Evolutionary conservation across 2,329 filamentous ascomycete species (phyloP), one percentile per base, ranked within the genome.

Genomic region (Colletotrichum orbiculare): DNA sequence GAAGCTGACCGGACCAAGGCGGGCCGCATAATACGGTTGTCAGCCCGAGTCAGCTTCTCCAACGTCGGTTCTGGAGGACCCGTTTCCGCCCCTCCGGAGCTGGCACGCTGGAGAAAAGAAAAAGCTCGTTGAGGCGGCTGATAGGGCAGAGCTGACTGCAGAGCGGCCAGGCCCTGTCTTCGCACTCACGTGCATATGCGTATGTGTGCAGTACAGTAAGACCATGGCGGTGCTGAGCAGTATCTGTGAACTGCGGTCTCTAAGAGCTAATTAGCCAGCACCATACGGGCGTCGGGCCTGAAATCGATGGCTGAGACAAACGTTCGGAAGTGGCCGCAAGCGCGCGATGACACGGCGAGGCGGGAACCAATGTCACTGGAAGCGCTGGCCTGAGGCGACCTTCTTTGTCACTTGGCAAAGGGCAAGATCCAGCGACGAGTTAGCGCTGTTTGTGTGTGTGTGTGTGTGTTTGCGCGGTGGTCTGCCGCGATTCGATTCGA

Each of bases 281-380:
- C 17, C 17, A 17, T 17, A 17, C 17, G 17, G 17, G 2, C 17
- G 46, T 13, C 48, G 52, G 53, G 52, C 58, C 58, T 62, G 45
- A 61, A 15, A 37, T 46, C 55, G 45, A 43, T 55, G 57, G 58
- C 46, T 62, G 50, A 52, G 37, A 58, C 33, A 38, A 50, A 39
- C 15, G 9, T 42, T 34, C 52, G 52, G 62, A 61, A 56, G 49
- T 61, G 52, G 62, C 62, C 52, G 62, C 39, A 62, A 56, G 46
- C 55, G 58, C 58, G 35, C 38, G 43, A 38, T 8, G 13, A 45
- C 17, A 11, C 39, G 37, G 25, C 10, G 45, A 42, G 46, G 38
- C 39, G 4, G 11, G 25, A 25, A 25, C 25, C 25, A 25, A 25
- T 25, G 46, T 17, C 38, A 58, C 25, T 25, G 25, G 55, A 15